Base-by-base conservation (phyloP, 495 filamentous ascomycete genomes). In the Xylaria telfairii region DNA sequence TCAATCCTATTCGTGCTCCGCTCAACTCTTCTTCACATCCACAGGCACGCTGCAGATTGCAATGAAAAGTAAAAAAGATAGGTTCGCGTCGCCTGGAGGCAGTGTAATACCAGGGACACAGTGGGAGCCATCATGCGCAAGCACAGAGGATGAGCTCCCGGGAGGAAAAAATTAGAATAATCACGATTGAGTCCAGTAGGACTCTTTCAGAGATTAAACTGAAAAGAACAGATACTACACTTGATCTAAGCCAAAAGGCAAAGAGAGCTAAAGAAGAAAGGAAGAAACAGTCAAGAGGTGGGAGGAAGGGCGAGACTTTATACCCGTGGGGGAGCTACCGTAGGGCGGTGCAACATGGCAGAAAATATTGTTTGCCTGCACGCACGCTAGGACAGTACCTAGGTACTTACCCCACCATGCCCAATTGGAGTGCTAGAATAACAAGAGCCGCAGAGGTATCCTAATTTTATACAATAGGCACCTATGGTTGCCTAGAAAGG, bases 191-290 rank as follows among this genome's bases (percentile, higher is more conserved):
- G 84, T 85, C 85, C 89, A 85, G 83, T 91, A 88, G 90, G 79
- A 76, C 77, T 82, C 80, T 88, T 87, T 87, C 86, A 89, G 87
- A 88, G 85, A 89, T 95, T 94, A 95, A 93, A 95, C 92, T 95
- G 91, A 94, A 94, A 95, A 96, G 93, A 96, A 96, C 93, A 96
- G 93, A 96, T 97, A 96, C 93, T 95, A 96, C 92, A 96, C 93
- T 95, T 95, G 93, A 96, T 95, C 93, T 96, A 91, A 92, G 90
- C 90, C 90, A 91, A 90, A 89, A 89, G 89, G 89, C 87, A 85
- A 84, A 83, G 81, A 82, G 81, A 83, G 82, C 80, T 83, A 71
- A 79, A 74, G 81, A 82, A 73, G 71, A 80, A 82, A 82, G 51
- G 73, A 75, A 53, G 76, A 75, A 72, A 65, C 67, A 2, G 17